Conservation (phyloP, 805 yeast genomes). For the Suhomyces sp. region DNA sequence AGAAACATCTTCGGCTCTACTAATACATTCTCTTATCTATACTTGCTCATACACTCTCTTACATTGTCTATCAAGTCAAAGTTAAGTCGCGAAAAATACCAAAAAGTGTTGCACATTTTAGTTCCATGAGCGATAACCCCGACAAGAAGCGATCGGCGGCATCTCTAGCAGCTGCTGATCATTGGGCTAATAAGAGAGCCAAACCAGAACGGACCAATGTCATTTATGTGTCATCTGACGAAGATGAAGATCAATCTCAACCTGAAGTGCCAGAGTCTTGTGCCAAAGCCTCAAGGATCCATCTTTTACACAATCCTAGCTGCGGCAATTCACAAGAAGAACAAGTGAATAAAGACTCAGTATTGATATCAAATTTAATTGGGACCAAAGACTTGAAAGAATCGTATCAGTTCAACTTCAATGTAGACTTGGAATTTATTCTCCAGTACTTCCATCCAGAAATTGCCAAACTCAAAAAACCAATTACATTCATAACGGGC, state of each 20-base stretch:
- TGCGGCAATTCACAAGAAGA: constrained; percentile 10
- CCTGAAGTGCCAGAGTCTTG: background rate
- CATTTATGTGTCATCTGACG: constrained; percentile 2
- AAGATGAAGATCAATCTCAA: background rate
- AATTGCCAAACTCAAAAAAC: constrained; percentile 15
- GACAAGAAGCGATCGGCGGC: constrained; percentile 18
- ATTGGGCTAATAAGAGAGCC: constrained; percentile 19
- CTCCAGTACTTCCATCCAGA: constrained; percentile 29
- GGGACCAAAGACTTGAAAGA: constrained; percentile 31
- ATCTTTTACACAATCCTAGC: constrained; percentile 28
- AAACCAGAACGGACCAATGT: constrained; percentile 2
- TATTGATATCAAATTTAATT: constrained; percentile 25
- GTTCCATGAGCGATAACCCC: background rate
- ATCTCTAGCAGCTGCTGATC: constrained; percentile 20
- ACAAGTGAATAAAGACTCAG: constrained; percentile 24
- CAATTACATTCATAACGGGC: constrained; percentile 32
- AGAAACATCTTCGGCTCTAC: background rate
- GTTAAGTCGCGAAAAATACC: background rate
- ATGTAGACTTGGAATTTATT: constrained; percentile 41
- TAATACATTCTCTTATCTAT: background rate
- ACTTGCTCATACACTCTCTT: too few species aligned
- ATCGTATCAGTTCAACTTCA: constrained; percentile 49
- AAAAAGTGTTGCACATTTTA: background rate
- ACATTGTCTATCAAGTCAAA: background rate
- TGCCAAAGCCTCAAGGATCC: constrained; percentile 16